Evolutionary conservation across 2,329 filamentous ascomycete genomes (phyloP).

Genomic region (Curvularia sp.): DNA sequence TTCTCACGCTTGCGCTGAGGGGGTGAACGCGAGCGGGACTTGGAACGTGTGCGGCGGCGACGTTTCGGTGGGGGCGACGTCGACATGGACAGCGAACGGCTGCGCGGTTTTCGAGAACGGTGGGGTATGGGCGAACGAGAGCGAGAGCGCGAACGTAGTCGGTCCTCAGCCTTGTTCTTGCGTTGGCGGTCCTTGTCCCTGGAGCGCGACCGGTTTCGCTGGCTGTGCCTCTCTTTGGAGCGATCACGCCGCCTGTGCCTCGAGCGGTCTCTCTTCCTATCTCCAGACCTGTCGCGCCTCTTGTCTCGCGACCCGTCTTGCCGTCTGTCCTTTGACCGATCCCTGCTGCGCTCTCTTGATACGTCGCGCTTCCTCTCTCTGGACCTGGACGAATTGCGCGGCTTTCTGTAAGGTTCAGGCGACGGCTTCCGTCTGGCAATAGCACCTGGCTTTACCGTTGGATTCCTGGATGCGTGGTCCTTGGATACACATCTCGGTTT

Average conservation of each 20-base stretch:
- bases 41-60: conserved; percentile 41
- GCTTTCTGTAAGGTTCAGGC: conserved; percentile 41
- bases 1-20: conserved; percentile 53
- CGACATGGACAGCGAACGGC: conserved; percentile 38
- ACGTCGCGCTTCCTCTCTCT: conserved; percentile 24
- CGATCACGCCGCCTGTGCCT: conserved; percentile 29
- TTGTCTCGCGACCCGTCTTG: conserved; percentile 25
- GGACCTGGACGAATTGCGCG: conserved; percentile 27
- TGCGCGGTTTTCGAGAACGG: conserved; percentile 35
- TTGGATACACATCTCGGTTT: conserved; percentile 20
- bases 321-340: conserved; percentile 26
- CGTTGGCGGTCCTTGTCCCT: conserved; percentile 28
- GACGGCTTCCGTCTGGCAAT: conserved; percentile 28
- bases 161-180: conserved; percentile 23
- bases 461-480: conserved; percentile 26
- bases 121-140: conserved; percentile 38
- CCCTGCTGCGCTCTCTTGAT: conserved; percentile 20
- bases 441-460: conserved; percentile 20
- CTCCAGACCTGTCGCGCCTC: conserved; percentile 28
- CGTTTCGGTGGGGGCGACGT: conserved; percentile 46
- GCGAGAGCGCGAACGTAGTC: conserved; percentile 36
- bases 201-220: conserved; percentile 27
- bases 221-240: conserved; percentile 23
- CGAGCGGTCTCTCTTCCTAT: conserved; percentile 19
- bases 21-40: conserved; percentile 50